Base-by-base conservation (phyloP, 2,329 filamentous ascomycete genomes). In the Penicillium olsonii region DNA sequence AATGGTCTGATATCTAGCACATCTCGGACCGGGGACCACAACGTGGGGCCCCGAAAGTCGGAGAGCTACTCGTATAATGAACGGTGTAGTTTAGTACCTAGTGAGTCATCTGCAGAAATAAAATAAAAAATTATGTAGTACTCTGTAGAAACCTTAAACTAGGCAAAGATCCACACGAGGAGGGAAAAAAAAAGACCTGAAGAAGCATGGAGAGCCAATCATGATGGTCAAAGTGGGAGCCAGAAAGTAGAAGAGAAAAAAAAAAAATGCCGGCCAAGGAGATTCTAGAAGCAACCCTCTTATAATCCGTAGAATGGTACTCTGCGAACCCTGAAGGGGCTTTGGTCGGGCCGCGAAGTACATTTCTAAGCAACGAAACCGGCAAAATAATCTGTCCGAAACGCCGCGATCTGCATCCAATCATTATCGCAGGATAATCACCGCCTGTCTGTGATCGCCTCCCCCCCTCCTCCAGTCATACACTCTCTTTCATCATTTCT, bases 381-480 rank as follows among this genome's bases (percentile, higher is more conserved):
- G 33, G 29, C 29, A 31, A n/a, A 31, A 31, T n/a, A 37, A 29
- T 37, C 42, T 17, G 42, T 29, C 42, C 42, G n/a, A 37, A 17
- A 27, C 22, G 22, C 42, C 15, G 35, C 15, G 14, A 4, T 7
- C 5, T 1, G 4, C 4, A 35, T 7, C 55, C 56, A 56, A 60
- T 59, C n/a, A 50, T 10, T 43, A 27, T 2, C 2, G 14, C 14
- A 22, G 11, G 11, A 37, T 26, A 5, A 27, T 52, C 46, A 56
- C 51, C 49, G 48, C 53, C 48, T 26, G 15, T 35, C 20, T 17
- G 19, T 20, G 38, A 48, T 56, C 55, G 45, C 47, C 54, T 52
- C 50, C 39, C 43, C 35, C 37, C 38, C 29, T n/a, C 34, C 34
- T 44, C 43, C 20, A 47, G 37, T 38, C 35, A 39, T 45, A 41